Evolutionary conservation across 1,139 yeast species (phyloP).

Genomic region (Barnettozyma hawaiiensis): DNA sequence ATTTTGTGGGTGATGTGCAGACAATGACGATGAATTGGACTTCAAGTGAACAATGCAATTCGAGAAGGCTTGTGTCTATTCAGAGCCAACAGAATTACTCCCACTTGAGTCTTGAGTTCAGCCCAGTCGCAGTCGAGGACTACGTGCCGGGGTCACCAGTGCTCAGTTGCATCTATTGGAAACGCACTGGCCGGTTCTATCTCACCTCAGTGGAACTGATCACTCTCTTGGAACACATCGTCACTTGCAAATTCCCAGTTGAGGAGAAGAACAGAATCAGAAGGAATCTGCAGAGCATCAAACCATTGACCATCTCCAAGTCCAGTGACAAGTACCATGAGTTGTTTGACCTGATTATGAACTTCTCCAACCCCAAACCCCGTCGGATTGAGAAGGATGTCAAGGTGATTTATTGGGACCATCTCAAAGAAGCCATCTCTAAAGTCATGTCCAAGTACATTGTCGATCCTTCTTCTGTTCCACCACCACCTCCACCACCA

Average conservation of each 20-base stretch:
- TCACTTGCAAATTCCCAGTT: slow-evolving; percentile 50
- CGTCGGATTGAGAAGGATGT: slow-evolving; percentile 69
- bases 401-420: slow-evolving; percentile 60
- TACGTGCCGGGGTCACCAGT: slow-evolving; percentile 24
- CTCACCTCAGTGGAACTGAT: slow-evolving; percentile 68
- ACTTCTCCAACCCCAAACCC: slow-evolving; percentile 61
- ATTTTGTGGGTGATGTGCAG: slow-evolving; percentile 19
- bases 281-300: slow-evolving; percentile 59
- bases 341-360: slow-evolving; percentile 58
- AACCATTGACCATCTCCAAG: slow-evolving; percentile 49
- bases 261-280: slow-evolving; percentile 70
- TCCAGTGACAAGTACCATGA: slow-evolving; percentile 35
- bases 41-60: slow-evolving; percentile 27
- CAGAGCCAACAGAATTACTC: slow-evolving; percentile 25
- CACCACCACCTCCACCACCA: slow-evolving; percentile 1
- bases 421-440: slow-evolving; percentile 47
- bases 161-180: slow-evolving; percentile 61
- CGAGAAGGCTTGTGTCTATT: slow-evolving; percentile 37
- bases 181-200: slow-evolving; percentile 39
- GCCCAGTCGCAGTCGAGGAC: slow-evolving; percentile 20
- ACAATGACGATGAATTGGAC: slow-evolving; percentile 36
- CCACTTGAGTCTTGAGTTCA: slow-evolving; percentile 19
- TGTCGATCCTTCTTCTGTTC: slow-evolving; percentile 15
- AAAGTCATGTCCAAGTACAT: slow-evolving; percentile 60
- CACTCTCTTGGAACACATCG: slow-evolving; percentile 48